These are phyloP conservation scores for Chalciporus chontae DNA, from an alignment of 768 basidiomycete genomes.

Conservation along the genomic window DNA sequence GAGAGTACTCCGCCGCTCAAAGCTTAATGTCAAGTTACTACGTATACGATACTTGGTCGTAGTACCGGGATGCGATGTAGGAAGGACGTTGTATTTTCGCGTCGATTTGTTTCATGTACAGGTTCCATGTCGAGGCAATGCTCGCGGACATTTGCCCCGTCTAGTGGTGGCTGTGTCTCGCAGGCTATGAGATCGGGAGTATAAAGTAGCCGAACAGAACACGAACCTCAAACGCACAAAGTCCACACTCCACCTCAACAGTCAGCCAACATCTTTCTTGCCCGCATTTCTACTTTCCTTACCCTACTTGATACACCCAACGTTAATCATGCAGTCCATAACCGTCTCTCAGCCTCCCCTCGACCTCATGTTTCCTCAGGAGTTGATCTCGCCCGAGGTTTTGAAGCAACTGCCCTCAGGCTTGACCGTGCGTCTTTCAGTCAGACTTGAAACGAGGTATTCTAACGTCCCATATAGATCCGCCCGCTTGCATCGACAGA, in stretches of 20 bases:
- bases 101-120: too few species aligned
- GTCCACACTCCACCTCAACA: not conserved
- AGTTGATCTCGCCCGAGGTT: slow-evolving; percentile 67
- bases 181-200: not conserved
- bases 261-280: not conserved
- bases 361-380: slow-evolving; percentile 74
- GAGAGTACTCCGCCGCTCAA: not conserved
- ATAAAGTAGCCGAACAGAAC: not conserved
- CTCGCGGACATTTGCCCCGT: not conserved
- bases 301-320: not conserved
- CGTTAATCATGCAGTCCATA: slow-evolving; percentile 9
- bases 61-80: not conserved
- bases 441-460: not conserved
- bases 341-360: slow-evolving; percentile 57
- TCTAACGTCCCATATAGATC: slow-evolving; percentile 47
- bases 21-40: too few species aligned
- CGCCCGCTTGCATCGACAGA: slow-evolving; percentile 89
- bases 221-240: not conserved
- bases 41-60: too few species aligned
- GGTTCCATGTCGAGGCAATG: not conserved
- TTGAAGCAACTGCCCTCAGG: slow-evolving; percentile 52
- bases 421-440: slow-evolving; percentile 23
- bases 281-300: slow-evolving; percentile 6
- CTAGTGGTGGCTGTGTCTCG: slow-evolving; percentile 14
- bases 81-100: not conserved